These are phyloP conservation scores for Hawksworthiomyces lignivorus DNA, from an alignment of 2,329 filamentous ascomycete species.

Conservation along the genomic window DNA sequence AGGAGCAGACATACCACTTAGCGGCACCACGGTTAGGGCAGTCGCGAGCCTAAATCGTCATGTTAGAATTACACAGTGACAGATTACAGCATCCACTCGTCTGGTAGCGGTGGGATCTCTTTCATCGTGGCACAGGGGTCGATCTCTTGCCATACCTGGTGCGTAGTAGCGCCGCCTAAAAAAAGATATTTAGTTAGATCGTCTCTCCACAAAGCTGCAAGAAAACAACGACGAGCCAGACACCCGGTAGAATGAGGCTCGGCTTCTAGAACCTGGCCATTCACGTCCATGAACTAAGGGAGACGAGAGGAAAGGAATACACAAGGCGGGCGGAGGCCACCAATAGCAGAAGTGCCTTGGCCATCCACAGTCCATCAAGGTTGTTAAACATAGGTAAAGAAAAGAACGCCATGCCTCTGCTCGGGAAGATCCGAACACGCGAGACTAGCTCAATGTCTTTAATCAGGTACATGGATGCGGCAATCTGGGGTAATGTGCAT, in stretches of 20 bases:
- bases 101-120: slow-evolving; percentile 7
- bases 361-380: slow-evolving; percentile 14
- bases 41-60: slow-evolving; percentile 59
- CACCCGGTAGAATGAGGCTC: background rate
- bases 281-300: background rate
- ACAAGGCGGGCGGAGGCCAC: background rate
- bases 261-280: slow-evolving; percentile 3
- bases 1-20: slow-evolving; percentile 57
- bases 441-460: slow-evolving; percentile 7
- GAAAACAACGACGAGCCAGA: slow-evolving; percentile 12
- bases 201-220: slow-evolving; percentile 11
- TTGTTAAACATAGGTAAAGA: slow-evolving; percentile 7
- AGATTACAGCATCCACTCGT: no score
- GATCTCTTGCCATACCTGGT: slow-evolving; percentile 54
- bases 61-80: no score
- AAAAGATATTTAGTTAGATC: slow-evolving; percentile 22
- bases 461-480: background rate
- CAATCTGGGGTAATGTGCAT: background rate
- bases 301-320: background rate
- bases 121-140: slow-evolving; percentile 14
- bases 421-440: slow-evolving; percentile 13
- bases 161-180: slow-evolving; percentile 63
- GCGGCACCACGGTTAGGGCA: slow-evolving; percentile 78
- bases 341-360: slow-evolving; percentile 6
- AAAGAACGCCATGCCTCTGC: no score